Percentiles rank a stretch among this genome's conserved stretches.
phyloP scores from a whole-genome alignment of 2,329 filamentous ascomycete species.

The Aspergillus sp. region DNA sequence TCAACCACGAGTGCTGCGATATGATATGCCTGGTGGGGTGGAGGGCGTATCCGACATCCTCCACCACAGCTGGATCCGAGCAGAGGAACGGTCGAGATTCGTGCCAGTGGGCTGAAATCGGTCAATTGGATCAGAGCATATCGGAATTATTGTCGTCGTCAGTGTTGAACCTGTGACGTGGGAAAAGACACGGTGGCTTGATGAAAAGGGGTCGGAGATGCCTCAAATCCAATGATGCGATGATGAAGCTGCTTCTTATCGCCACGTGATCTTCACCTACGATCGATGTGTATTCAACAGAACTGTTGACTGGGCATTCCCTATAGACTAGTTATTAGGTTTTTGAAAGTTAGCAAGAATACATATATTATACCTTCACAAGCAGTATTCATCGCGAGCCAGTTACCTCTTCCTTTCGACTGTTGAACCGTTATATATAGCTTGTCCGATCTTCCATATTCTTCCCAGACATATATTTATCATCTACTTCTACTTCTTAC shows the following conservation, averaged over 20 bases:
- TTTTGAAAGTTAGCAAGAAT: no score
- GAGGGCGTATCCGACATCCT: conserved; percentile 3
- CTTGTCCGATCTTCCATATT: no score
- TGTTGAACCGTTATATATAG: no score
- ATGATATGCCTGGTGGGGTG: neutral
- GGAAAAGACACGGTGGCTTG: neutral
- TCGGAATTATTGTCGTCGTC: neutral
- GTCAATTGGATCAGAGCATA: neutral
- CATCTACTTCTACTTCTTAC: no score
- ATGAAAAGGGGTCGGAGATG: neutral
- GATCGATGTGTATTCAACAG: no score
- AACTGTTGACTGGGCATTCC: no score
- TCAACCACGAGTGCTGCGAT: neutral
- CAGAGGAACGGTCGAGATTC: no score
- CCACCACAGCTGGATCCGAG: neutral
- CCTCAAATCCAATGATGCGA: neutral
- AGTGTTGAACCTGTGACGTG: neutral
- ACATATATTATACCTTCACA: no score
- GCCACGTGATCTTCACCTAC: neutral
- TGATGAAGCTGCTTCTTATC: neutral
- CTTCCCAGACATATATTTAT: no score
- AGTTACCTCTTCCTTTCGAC: no score
- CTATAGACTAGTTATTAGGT: no score
- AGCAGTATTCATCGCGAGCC: no score
- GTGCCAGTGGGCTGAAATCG: neutral